Evolutionary conservation across 805 yeast genomes (phyloP), one percentile per base, ranked within the genome.

Genomic region (Phaffomyces antillensis): DNA sequence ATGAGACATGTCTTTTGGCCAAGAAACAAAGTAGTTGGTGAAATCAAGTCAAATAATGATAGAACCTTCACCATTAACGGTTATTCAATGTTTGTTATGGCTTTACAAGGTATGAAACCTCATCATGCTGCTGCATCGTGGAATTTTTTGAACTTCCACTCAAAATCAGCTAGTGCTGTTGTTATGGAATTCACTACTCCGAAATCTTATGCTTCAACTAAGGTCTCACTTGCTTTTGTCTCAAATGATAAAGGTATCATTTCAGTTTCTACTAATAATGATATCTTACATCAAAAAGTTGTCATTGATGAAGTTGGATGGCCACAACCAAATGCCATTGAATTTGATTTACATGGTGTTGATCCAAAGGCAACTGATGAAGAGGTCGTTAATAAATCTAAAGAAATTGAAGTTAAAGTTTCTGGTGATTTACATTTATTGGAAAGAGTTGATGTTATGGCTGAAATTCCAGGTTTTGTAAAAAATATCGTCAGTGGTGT

Each of bases 1-100:
- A 90, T 93, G 96, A 81, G 97, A 65, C 99, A 93, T 61, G 68
- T 80, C 8, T 93, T 93, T 67, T 93, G 98, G 98, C 99, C 99
- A 51, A 77, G 98, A 64, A 83, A 89, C 64, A 50, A 66, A 18
- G 83, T 79, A 39, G 60, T 58, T 17, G 99, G 99, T 59, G 70
- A 77, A 17, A 65, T 93, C 50, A 71, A 67, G 36, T 74, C 62
- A 18, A 54, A 60, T 64, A 52, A 66, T 65, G 48, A 44, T 17
- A 46, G 49, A 28, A 50, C 51, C 28, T 45, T 53, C 36, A 70
- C 64, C 26, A 53, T 68, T 38, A 52, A 58, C 26, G 62, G 61
- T 25, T 54, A 48, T 16, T 74, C 88, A 41, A 85, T 93, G 95
- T 90, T 81, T 61, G 96, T 91, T 43, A 83, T 86, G 91, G 99